A percentile compares a stretch with the other conserved stretches of the same genome.
These are phyloP conservation scores for Massospora cicadina DNA, from an alignment of 371 early-diverging fungal genomes.

Conservation along the genomic window DNA sequence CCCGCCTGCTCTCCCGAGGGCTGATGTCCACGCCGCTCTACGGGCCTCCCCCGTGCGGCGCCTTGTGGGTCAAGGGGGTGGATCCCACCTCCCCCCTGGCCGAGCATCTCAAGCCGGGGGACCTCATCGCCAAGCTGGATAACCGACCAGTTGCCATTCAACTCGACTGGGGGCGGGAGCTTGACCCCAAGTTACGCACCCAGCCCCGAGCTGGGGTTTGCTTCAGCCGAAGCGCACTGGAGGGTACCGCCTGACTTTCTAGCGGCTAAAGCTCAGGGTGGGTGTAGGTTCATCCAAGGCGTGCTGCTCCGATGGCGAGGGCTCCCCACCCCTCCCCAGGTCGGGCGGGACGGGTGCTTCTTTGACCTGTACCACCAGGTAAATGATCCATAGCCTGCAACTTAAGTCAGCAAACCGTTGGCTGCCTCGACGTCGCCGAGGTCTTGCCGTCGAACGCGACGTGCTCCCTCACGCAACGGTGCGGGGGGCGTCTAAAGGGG, in stretches of 20 bases:
- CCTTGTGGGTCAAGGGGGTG: not conserved
- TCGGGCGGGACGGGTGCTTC: not conserved
- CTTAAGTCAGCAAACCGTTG: not conserved
- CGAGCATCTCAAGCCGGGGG: not conserved
- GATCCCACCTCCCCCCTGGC: not conserved
- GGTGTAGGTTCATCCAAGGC: not conserved
- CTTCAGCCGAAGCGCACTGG: not conserved
- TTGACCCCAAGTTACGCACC: not conserved
- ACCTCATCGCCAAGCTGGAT: not conserved
- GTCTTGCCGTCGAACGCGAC: not conserved
- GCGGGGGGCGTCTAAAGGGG: not conserved
- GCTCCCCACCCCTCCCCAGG: not conserved
- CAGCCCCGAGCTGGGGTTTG: not conserved
- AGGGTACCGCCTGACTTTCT: not conserved
- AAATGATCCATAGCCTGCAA: not conserved
- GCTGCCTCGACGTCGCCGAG: not conserved
- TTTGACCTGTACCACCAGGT: not conserved
- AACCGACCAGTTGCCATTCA: not conserved
- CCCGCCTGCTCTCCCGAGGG: not conserved
- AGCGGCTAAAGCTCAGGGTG: not conserved
- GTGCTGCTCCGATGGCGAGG: not conserved
- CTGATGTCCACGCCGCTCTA: not conserved
- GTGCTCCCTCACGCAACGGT: not conserved
- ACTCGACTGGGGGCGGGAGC: not conserved
- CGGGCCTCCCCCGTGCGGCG: not conserved